Conservation (phyloP, 768 basidiomycete species). For the Suillus bovinus region DNA sequence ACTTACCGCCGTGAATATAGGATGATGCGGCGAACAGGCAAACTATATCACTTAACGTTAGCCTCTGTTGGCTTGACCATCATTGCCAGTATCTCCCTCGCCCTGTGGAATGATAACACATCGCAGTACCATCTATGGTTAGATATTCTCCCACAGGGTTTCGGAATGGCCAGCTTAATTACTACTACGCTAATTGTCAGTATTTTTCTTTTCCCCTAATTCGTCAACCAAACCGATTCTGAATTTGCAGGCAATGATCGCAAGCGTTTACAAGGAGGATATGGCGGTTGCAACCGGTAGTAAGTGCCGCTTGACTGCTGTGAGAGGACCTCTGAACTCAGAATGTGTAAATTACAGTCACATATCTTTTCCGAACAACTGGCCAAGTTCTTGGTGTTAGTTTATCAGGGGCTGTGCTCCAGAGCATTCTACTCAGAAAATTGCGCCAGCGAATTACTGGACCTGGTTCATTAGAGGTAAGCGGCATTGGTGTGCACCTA, state of each 20-base stretch:
- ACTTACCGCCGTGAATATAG: conserved; percentile 37
- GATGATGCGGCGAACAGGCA: conserved; percentile 86
- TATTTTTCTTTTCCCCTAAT: conserved; percentile 18
- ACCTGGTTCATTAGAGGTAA: conserved; percentile 68
- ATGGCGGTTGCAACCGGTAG: conserved; percentile 90
- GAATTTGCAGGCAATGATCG: conserved; percentile 75
- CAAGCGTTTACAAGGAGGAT: conserved; percentile 75
- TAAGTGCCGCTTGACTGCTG: conserved; percentile 42
- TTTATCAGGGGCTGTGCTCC: conserved; percentile 80
- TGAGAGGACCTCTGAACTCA: conserved; percentile 9
- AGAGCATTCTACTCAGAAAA: conserved; percentile 71
- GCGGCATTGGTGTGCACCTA: conserved; percentile 27
- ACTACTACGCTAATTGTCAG: conserved; percentile 85
- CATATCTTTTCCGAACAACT: conserved; percentile 90
- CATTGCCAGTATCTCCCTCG: conserved; percentile 58
- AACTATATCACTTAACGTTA: conserved; percentile 76
- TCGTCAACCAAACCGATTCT: conserved; percentile 12
- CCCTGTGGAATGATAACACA: conserved; percentile 66
- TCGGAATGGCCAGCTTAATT: conserved; percentile 83
- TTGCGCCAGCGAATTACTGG: conserved; percentile 77
- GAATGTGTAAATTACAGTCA: conserved; percentile 52
- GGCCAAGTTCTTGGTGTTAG: conserved; percentile 97
- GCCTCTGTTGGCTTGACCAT: conserved; percentile 61
- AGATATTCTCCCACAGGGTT: conserved; percentile 78
- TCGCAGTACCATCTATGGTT: conserved; percentile 68